phyloP scores from a whole-genome alignment of 306 rosid species.

The Citrullus mucosospermus region DNA sequence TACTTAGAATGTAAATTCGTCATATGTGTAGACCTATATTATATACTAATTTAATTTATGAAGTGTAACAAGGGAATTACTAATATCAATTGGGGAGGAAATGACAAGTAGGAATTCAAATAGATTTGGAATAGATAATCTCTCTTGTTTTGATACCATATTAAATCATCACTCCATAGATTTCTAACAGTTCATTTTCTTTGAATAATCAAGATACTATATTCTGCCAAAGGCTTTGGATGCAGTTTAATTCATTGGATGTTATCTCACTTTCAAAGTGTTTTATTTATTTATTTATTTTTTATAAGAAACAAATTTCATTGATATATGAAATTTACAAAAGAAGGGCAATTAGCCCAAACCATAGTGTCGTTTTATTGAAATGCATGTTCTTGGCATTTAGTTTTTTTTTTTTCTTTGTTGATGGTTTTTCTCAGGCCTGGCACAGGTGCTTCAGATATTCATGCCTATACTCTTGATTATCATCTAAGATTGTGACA shows the following conservation, averaged over 20 bases:
- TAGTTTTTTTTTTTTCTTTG: neutral
- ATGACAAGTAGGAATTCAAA: neutral
- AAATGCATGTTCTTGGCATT: neutral
- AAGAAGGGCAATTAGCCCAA: no score
- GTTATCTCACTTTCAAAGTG: neutral
- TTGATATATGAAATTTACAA: no score
- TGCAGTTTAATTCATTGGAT: neutral
- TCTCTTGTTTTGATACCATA: neutral
- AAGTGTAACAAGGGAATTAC: neutral
- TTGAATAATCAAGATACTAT: neutral
- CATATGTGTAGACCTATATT: neutral
- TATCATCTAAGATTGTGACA: slow-evolving; percentile 56
- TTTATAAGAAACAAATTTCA: no score
- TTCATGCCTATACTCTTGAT: slow-evolving; percentile 71
- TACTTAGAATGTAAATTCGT: neutral
- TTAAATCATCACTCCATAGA: neutral
- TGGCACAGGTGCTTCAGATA: slow-evolving; percentile 94
- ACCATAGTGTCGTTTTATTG: neutral
- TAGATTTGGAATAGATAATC: neutral
- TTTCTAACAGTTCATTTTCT: neutral
- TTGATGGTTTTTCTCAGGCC: slow-evolving; percentile 48
- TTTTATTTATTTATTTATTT: no score
- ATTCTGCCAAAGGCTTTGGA: neutral
- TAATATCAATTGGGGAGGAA: neutral
- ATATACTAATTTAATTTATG: neutral